A percentile compares a stretch with the other conserved stretches of the same genome.
These are phyloP conservation scores for Saccharum officinarum DNA, from an alignment of 176 grass and related monocot species.

Conservation along the genomic window DNA sequence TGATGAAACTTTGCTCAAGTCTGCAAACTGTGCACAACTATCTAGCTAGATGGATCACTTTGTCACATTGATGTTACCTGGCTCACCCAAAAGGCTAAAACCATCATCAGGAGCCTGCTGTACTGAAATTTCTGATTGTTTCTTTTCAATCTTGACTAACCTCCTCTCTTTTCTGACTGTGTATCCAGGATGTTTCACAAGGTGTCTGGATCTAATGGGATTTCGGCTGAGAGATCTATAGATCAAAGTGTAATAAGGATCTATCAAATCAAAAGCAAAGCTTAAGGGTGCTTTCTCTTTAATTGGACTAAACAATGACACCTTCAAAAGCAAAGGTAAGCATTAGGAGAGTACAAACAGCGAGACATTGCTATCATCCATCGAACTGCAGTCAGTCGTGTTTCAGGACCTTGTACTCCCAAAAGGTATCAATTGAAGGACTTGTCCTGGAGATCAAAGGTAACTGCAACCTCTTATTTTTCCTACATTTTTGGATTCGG, in stretches of 20 bases:
- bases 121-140: not conserved
- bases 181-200: slow-evolving; percentile 40
- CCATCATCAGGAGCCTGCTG: not conserved
- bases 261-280: slow-evolving; percentile 38
- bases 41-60: not conserved
- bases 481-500: not conserved
- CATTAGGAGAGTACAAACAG: not conserved
- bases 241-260: slow-evolving; percentile 21
- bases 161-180: slow-evolving; percentile 5
- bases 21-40: not conserved
- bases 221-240: not conserved
- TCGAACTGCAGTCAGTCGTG: not conserved
- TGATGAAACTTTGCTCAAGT: not conserved
- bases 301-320: slow-evolving; percentile 2
- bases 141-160: not conserved
- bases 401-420: slow-evolving; percentile 25
- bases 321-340: slow-evolving; percentile 22
- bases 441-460: slow-evolving; percentile 14
- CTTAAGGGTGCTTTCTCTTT: slow-evolving; percentile 42
- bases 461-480: not conserved
- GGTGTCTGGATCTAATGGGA: not conserved
- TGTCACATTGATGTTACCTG: not conserved
- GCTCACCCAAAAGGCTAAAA: not conserved
- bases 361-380: not conserved
- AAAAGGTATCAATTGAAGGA: slow-evolving; percentile 32